phyloP scores from a whole-genome alignment of 352 stramenopile species.

The Pythium periplocum region DNA sequence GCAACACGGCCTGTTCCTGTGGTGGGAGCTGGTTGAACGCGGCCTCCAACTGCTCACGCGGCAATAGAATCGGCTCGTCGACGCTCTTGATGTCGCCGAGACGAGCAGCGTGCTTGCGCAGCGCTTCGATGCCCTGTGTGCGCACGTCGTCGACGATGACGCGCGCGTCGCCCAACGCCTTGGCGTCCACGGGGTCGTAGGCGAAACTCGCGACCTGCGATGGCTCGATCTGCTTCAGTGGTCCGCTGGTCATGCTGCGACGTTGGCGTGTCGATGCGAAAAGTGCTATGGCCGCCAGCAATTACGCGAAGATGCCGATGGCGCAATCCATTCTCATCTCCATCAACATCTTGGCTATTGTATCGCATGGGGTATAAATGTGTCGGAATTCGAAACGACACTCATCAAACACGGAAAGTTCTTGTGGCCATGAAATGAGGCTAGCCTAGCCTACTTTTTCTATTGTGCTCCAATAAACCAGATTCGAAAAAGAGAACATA shows the following conservation, averaged over 20 bases:
- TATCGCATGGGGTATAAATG: too few species aligned
- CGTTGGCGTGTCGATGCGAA: not conserved
- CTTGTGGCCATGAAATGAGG: not conserved
- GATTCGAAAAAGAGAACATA: too few species aligned
- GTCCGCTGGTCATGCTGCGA: slow-evolving; percentile 22
- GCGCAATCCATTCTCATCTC: slow-evolving; percentile 4
- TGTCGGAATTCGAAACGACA: too few species aligned
- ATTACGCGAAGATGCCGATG: not conserved
- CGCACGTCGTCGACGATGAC: slow-evolving; percentile 70
- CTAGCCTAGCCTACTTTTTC: too few species aligned
- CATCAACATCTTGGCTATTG: too few species aligned
- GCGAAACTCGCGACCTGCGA: slow-evolving; percentile 67
- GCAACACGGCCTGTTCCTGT: slow-evolving; percentile 75
- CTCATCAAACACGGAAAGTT: not conserved
- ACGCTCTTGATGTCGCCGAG: slow-evolving; percentile 55
- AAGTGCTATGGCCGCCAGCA: not conserved
- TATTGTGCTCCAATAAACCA: too few species aligned
- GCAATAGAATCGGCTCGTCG: slow-evolving; percentile 44
- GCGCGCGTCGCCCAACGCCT: slow-evolving; percentile 53
- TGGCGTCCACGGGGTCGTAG: slow-evolving; percentile 71
- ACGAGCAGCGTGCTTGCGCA: slow-evolving; percentile 52
- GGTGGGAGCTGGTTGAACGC: slow-evolving; percentile 78
- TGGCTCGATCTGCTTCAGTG: slow-evolving; percentile 67
- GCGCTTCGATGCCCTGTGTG: slow-evolving; percentile 29
- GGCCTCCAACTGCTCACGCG: slow-evolving; percentile 57